Base-by-base conservation (phyloP, 306 rosid species). In the Cucumis melo region DNA sequence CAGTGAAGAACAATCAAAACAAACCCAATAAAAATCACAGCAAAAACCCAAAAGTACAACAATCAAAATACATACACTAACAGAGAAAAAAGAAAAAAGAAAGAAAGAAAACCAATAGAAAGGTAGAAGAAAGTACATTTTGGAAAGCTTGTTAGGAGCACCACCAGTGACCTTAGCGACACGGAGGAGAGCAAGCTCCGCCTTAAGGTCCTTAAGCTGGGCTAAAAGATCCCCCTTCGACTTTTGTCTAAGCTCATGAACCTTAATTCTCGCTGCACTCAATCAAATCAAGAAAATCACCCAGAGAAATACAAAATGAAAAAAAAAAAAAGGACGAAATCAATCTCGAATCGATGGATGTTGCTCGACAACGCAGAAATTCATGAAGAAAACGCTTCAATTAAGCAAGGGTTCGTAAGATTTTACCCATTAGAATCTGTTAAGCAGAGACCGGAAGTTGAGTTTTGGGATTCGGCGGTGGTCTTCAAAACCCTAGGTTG, bases 91-190 rank as follows among this genome's bases (percentile, higher is more conserved):
- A 46, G 53, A 32, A n/a, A n/a, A n/a, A n/a, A n/a, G n/a, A n/a
- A n/a, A n/a, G n/a, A n/a, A n/a, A 27, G 4, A 66, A 8, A 23
- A 57, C 3, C 3, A 29, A 41, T 24, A 5, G 7, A 46, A 10
- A 63, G n/a, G 17, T 4, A 5, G 20, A 9, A 54, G 10, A 55
- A 21, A 5, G 66, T 82, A 94, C 99, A 94, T 94, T 88, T 94
- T 94, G 83, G 99, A 92, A 73, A 92, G 99, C 91, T 92, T 94
- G 91, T 94, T 94, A 80, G 99, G 91, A 7, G 98, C 98, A 51
- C 98, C 99, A 1, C 98, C 97, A 12, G 99, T 94, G 87, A 92
- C 99, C 91, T 94, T 94, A 24, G 99, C 95, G 1, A 94, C 99
- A 21, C 97, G 99, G 65, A 94, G 99, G 76, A 90, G 85, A 5